Evolutionary conservation across 768 basidiomycete genomes (phyloP).

Genomic region (Baorangia bicolor): DNA sequence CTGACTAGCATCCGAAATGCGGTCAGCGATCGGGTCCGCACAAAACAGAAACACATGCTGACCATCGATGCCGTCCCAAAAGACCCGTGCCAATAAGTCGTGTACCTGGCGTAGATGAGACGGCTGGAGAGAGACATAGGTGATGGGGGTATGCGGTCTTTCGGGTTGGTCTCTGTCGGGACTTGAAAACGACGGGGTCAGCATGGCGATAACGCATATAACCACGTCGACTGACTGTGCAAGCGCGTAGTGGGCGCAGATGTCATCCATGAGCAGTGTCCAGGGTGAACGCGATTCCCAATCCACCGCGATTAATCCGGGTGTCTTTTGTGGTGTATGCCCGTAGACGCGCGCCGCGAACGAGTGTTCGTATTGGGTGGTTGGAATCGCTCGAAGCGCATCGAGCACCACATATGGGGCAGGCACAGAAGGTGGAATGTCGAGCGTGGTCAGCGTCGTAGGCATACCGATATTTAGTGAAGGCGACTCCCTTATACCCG

Average conservation of each 20-base stretch:
- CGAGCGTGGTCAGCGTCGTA: slow-evolving; percentile 27
- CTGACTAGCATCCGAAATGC: slow-evolving; percentile 45
- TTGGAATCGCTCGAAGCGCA: slow-evolving; percentile 53
- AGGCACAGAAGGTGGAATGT: slow-evolving; percentile 23
- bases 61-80: slow-evolving; percentile 83
- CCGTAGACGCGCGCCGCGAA: slow-evolving; percentile 67
- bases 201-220: background rate
- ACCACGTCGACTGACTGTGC: slow-evolving; percentile 46
- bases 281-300: slow-evolving; percentile 74
- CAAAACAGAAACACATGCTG: slow-evolving; percentile 8
- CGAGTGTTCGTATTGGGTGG: slow-evolving; percentile 63
- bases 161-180: slow-evolving; percentile 48
- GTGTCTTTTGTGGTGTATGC: slow-evolving; percentile 18
- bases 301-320: slow-evolving; percentile 55
- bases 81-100: slow-evolving; percentile 61
- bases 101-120: slow-evolving; percentile 70
- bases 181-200: slow-evolving; percentile 36
- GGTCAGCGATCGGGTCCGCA: slow-evolving; percentile 1
- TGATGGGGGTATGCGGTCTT: slow-evolving; percentile 52
- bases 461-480: background rate
- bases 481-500: slow-evolving; percentile 5
- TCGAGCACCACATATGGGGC: slow-evolving; percentile 41
- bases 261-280: slow-evolving; percentile 73
- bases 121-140: slow-evolving; percentile 57
- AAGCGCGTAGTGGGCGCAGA: slow-evolving; percentile 61